These are phyloP conservation scores for Leishmania turanica DNA, from an alignment of 208 protist genomes.

Conservation along the genomic window DNA sequence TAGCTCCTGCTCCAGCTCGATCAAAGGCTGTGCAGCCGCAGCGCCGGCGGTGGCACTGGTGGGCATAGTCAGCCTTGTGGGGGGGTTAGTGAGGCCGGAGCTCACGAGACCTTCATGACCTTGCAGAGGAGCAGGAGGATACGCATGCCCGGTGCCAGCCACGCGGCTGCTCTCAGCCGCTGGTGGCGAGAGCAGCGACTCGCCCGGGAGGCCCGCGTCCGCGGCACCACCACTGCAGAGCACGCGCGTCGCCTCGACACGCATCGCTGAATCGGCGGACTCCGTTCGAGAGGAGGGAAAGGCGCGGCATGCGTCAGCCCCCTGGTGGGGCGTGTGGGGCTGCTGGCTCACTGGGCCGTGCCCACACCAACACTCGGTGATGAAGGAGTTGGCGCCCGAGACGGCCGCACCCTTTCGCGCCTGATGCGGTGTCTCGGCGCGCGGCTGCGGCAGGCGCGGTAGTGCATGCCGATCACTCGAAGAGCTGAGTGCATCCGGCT, in stretches of 20 bases:
- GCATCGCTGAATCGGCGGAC: not conserved
- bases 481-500: not conserved
- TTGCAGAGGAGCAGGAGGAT: not conserved
- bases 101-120: not conserved
- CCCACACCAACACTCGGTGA: not conserved
- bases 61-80: not conserved
- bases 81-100: not conserved
- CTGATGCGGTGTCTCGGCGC: not conserved
- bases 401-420: not conserved
- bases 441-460: not conserved
- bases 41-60: not conserved
- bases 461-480: not conserved
- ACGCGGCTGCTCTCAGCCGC: not conserved
- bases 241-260: not conserved
- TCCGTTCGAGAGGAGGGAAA: not conserved
- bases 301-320: too few species aligned
- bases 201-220: not conserved
- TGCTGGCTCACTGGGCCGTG: not conserved
- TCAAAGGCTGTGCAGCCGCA: not conserved
- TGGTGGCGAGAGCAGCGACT: not conserved
- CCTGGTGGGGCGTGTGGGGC: not conserved
- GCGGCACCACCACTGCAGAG: not conserved
- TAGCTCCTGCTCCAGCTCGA: conserved; percentile 26
- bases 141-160: not conserved
- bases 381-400: not conserved